Base-by-base conservation (phyloP, 2,329 filamentous ascomycete genomes). In the Elsinoe necatrix region DNA sequence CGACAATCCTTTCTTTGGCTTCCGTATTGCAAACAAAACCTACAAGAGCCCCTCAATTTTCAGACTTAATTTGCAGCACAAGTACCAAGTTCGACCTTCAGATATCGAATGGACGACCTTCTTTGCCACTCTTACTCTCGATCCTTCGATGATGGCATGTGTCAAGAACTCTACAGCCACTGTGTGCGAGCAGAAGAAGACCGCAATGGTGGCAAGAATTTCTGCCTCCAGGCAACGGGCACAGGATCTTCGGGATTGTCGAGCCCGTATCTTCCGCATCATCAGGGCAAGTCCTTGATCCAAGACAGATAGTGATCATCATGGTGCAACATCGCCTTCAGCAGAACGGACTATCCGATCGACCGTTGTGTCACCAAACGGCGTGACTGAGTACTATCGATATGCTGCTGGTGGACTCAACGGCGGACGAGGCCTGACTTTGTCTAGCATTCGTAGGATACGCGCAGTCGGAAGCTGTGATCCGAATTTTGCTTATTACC, bases 11-110 rank as follows among this genome's bases (percentile, higher is more conserved):
- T 50, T 34, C 20, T 37, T 57, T n/a, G 54, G 47, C 35, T 60
- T 57, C 57, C 58, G 58, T 42, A 57, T 60, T 37, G 41, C 47
- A 14, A 51, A 57, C 29, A 25, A 47, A 27, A 57, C 51, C 3
- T 58, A 29, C 54, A 55, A 42, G 14, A 25, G 34, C 37, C 25
- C 58, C 27, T 21, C 41, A n/a, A 21, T 29, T 8, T 60, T 60
- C 37, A 37, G 21, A 8, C 29, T 60, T 16, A 42, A 60, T 9
- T 14, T 60, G 16, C 41, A 59, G 18, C 55, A 60, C 54, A 47
- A 23, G 25, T 58, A 47, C 43, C 21, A 37, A 25, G 35, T 37
- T 31, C 18, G 21, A 16, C 14, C 50, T 57, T 21, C 37, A 34
- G 31, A 45, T 50, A 45, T 54, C 23, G 3, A 51, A 18, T 4